A percentile compares a stretch with the other conserved stretches of the same genome.
These are phyloP conservation scores for Chionographis japonica DNA, from an alignment of 106 monocot genomes.

Conservation along the genomic window DNA sequence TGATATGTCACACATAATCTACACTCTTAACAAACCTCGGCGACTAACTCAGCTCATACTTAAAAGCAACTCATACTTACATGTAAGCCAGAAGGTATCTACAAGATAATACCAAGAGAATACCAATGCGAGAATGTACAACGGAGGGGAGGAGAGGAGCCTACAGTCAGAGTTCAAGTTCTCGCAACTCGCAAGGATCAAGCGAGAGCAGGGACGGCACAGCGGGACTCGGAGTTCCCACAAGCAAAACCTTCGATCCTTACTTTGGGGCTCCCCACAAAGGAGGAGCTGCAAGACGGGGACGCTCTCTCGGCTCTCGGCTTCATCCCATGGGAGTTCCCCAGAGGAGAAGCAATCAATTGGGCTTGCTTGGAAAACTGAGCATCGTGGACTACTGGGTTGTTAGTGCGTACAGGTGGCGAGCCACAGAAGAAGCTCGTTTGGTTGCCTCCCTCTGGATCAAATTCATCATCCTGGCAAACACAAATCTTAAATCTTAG, in stretches of 20 bases:
- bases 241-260: conserved; percentile 36
- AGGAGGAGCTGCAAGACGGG: conserved; percentile 17
- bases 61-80: too few relatives aligned
- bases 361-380: conserved; percentile 45
- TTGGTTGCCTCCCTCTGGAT: conserved; percentile 26
- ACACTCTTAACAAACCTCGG: too few relatives aligned
- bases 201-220: conserved; percentile 19
- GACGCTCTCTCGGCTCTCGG: conserved; percentile 9
- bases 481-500: neutral
- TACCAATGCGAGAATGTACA: too few relatives aligned
- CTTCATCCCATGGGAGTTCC: neutral
- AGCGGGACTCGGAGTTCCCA: conserved; percentile 13
- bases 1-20: too few relatives aligned
- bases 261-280: conserved; percentile 19
- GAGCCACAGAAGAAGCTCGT: conserved; percentile 57
- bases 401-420: conserved; percentile 69
- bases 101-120: too few relatives aligned
- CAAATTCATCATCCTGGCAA: conserved; percentile 61
- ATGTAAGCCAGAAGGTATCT: too few relatives aligned
- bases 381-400: conserved; percentile 59
- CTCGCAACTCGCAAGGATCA: conserved; percentile 2
- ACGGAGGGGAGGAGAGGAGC: too few relatives aligned
- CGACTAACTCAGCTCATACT: too few relatives aligned
- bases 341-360: conserved; percentile 4
- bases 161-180: too few relatives aligned